Percentiles rank a stretch among this genome's conserved stretches.
Conservation (phyloP, 106 monocot genomes). For the Dendrobium officinale region DNA sequence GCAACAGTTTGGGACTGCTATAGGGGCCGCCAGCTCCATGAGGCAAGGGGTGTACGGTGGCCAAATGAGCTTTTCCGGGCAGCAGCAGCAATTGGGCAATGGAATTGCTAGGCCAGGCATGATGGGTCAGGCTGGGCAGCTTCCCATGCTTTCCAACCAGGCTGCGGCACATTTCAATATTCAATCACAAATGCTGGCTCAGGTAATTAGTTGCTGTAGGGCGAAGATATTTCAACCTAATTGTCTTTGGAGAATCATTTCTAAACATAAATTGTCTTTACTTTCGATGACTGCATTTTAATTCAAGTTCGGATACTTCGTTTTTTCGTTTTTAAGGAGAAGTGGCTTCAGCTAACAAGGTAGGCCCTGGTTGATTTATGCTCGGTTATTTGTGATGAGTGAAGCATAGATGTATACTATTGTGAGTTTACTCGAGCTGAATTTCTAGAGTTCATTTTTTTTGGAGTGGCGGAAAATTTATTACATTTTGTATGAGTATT, state of each 20-base stretch:
- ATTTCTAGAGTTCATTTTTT: too few relatives aligned
- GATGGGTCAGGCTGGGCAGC: constrained; percentile 54
- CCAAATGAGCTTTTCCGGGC: constrained; percentile 35
- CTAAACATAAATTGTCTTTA: neutral
- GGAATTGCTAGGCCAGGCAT: constrained; percentile 37
- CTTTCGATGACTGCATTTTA: neutral
- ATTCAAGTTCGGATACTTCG: neutral
- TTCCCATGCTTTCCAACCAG: constrained; percentile 65
- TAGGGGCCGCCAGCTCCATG: constrained; percentile 18
- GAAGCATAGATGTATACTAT: too few relatives aligned
- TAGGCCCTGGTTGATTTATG: neutral
- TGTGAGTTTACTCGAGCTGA: too few relatives aligned
- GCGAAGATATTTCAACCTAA: neutral
- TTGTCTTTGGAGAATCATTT: neutral
- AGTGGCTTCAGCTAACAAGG: neutral
- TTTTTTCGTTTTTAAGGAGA: neutral
- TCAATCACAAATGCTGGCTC: constrained; percentile 66
- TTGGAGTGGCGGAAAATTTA: neutral
- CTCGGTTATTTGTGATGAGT: too few relatives aligned
- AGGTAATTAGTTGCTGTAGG: constrained; percentile 27
- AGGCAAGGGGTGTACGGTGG: constrained; percentile 20
- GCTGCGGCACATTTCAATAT: constrained; percentile 52
- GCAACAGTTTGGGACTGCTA: constrained; percentile 51
- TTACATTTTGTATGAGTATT: neutral
- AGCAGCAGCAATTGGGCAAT: constrained; percentile 20